Percentiles rank a stretch among this genome's conserved stretches.
These are phyloP conservation scores for Mucor irregularis DNA, from an alignment of 371 early-diverging fungal genomes.

Conservation along the genomic window DNA sequence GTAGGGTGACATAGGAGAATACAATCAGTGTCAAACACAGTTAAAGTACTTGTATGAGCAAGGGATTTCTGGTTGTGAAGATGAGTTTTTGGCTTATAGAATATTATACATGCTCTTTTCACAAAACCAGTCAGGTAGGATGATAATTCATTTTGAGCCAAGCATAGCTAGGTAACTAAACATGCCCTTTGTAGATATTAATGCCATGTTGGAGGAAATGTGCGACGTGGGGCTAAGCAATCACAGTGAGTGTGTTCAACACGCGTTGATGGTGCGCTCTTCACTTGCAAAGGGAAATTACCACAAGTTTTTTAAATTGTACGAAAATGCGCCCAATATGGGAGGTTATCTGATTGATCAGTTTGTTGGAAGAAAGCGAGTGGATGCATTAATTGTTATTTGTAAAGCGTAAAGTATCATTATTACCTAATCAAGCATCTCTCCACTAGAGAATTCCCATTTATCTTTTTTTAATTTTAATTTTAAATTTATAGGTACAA, in stretches of 20 bases:
- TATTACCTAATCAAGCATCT: too few relatives aligned
- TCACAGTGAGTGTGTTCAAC: conserved; percentile 62
- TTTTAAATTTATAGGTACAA: conserved; percentile 48
- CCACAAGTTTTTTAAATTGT: conserved; percentile 78
- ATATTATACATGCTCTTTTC: conserved; percentile 89
- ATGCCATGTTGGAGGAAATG: conserved; percentile 66
- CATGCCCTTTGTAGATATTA: conserved; percentile 62
- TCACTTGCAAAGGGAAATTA: conserved; percentile 82
- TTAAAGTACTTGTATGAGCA: conserved; percentile 83
- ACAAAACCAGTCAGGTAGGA: conserved; percentile 76
- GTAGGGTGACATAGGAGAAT: conserved; percentile 93
- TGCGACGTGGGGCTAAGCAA: conserved; percentile 58
- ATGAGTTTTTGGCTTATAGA: conserved; percentile 91
- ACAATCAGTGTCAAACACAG: conserved; percentile 96
- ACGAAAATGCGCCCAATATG: conserved; percentile 80
- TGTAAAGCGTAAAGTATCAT: conserved; percentile 79
- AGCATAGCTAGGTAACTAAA: not conserved
- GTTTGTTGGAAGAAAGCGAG: conserved; percentile 84
- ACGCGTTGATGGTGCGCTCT: conserved; percentile 83
- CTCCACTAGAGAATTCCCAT: too few relatives aligned
- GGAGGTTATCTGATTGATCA: conserved; percentile 87
- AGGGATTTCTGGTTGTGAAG: conserved; percentile 65
- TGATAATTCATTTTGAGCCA: not conserved
- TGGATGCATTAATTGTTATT: conserved; percentile 68
- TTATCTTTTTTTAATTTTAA: not conserved